Percentiles rank a stretch among this genome's conserved stretches.
Conservation (phyloP, 2,329 filamentous ascomycete species). For the Curvularia eragrostidis region DNA sequence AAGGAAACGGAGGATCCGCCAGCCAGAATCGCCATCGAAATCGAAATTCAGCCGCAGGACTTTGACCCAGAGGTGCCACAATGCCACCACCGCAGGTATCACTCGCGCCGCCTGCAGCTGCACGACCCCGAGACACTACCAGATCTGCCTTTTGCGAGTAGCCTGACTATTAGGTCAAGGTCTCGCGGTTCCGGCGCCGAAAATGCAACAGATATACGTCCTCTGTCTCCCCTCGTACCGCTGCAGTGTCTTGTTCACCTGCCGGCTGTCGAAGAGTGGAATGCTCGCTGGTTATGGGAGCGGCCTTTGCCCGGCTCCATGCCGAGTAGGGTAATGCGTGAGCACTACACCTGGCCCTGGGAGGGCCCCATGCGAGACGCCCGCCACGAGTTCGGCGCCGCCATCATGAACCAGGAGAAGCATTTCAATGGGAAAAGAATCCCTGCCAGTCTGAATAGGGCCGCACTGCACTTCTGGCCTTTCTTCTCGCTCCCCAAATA, state of each 20-base stretch:
- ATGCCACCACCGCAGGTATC: slow-evolving; percentile 17
- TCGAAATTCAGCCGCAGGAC: slow-evolving; percentile 15
- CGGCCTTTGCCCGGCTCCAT: slow-evolving; percentile 17
- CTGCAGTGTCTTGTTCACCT: slow-evolving; percentile 22
- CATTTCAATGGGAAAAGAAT: slow-evolving; percentile 18
- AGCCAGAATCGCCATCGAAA: slow-evolving; percentile 11
- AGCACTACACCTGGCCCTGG: slow-evolving; percentile 20
- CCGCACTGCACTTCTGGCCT: slow-evolving; percentile 19
- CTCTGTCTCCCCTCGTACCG: slow-evolving; percentile 22
- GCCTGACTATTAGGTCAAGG: slow-evolving; percentile 9
- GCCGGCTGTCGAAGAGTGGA: slow-evolving; percentile 16
- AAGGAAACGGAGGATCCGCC: slow-evolving; percentile 11
- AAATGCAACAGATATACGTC: slow-evolving; percentile 18
- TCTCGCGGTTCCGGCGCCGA: not conserved
- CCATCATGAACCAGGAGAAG: slow-evolving; percentile 20
- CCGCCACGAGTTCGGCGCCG: slow-evolving; percentile 21
- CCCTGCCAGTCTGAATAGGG: slow-evolving; percentile 15
- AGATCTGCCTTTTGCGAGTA: slow-evolving; percentile 18
- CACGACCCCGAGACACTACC: slow-evolving; percentile 17
- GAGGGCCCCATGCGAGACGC: slow-evolving; percentile 22
- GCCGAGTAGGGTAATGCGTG: slow-evolving; percentile 18
- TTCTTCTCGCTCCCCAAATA: slow-evolving; percentile 13
- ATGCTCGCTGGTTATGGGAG: slow-evolving; percentile 20
- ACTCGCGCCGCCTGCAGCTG: slow-evolving; percentile 20
- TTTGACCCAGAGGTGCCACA: slow-evolving; percentile 14